These are phyloP conservation scores for Caryopteris hybrid DNA, from an alignment of 305 asterid species.

Conservation along the genomic window DNA sequence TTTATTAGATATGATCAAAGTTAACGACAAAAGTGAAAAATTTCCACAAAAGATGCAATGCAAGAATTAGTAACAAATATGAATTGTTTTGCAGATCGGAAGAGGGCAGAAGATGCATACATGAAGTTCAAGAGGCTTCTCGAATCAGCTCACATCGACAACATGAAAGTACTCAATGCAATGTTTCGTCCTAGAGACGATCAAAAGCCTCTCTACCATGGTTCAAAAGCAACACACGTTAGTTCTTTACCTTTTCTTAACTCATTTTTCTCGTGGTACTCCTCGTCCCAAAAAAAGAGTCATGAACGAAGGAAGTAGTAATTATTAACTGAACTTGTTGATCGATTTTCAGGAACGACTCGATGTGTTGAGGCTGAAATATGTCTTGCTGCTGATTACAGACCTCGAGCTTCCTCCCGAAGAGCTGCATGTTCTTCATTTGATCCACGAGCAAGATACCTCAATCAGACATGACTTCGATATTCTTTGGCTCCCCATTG, in stretches of 20 bases:
- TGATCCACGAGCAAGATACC: conserved; percentile 44
- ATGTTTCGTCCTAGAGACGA: conserved; percentile 59
- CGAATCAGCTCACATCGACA: conserved; percentile 63
- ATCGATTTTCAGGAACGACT: conserved; percentile 41
- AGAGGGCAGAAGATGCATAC: conserved; percentile 12
- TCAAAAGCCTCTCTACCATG: conserved; percentile 66
- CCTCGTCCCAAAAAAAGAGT: too few species aligned
- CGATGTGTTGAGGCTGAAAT: conserved; percentile 54
- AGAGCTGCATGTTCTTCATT: conserved; percentile 59
- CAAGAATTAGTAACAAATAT: not conserved
- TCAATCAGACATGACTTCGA: conserved; percentile 52
- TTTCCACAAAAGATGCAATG: too few species aligned
- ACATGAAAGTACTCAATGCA: conserved; percentile 57
- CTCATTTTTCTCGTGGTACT: too few species aligned
- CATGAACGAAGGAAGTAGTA: too few species aligned
- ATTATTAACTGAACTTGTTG: not conserved
- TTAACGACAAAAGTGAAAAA: too few species aligned
- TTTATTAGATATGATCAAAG: too few species aligned
- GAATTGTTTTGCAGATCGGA: conserved; percentile 3
- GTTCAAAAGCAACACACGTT: conserved; percentile 52
- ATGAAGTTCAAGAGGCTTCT: conserved; percentile 45
- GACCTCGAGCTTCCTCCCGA: conserved; percentile 56
- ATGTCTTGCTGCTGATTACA: conserved; percentile 59
- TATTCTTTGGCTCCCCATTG: conserved; percentile 71
- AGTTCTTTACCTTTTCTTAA: not conserved